Base-by-base conservation (phyloP, 148 eudicot species). In the Vaccinium myrtillus region DNA sequence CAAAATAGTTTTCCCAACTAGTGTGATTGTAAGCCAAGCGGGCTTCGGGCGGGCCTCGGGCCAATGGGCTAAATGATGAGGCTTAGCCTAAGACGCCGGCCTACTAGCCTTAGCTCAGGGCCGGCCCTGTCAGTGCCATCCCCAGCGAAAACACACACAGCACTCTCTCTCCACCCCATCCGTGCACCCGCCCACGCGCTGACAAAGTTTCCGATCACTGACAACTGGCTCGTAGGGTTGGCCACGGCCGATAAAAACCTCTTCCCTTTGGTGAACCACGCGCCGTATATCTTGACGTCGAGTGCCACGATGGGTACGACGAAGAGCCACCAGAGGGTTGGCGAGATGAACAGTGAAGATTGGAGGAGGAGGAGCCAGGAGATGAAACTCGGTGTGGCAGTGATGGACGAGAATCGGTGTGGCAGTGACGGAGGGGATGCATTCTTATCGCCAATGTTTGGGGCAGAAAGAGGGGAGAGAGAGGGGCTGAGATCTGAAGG, bases 131-230 rank as follows among this genome's bases (percentile, higher is more conserved):
- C n/a, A 32, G 98, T 39, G 84, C 89, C 92, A 95, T 90, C 21
- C 96, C 95, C 27, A 93, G 32, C 2, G 98, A 89, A 67, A 95
- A 95, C 86, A 95, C 49, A 30, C 87, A 89, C 27, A 1, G 90
- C 94, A 6, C 85, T 53, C 86, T 95, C 98, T 13, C 16, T 16
- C 91, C 92, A 92, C 54, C 93, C 96, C 92, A 93, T 91, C 56
- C 81, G 78, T 5, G 91, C 87, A 3, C 93, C 92, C 0, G 90
- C 91, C 83, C 91, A 81, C 0, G 98, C 91, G 49, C 91, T 93
- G 0, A 92, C 90, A 61, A 90, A 71, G 86, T 91, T 91, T 27
- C 90, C 93, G 21, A 91, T 85, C 13, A 91, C 88, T 5, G 90
- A 83, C 74, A 91, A 63, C 25, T 90, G 93, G 70, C 90, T 91